Conservation (phyloP, 352 stramenopile species). For the Aphanomyces euteiches region DNA sequence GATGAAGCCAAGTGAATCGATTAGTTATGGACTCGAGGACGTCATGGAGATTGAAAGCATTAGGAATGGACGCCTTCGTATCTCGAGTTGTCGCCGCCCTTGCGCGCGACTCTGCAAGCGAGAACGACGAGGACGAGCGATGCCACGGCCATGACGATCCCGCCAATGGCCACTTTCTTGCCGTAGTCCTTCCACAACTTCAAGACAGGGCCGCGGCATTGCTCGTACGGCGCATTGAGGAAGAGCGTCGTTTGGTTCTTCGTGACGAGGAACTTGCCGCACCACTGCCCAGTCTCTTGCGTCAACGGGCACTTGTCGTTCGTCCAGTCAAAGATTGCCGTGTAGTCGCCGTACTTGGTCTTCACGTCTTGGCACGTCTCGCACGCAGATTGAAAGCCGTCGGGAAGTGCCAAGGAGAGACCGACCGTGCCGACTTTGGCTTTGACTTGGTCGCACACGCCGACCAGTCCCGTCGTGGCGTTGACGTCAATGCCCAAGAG, state of each 20-base stretch:
- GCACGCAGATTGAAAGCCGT: constrained; percentile 36
- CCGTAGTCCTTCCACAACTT: constrained; percentile 66
- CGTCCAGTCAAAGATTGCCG: constrained; percentile 60
- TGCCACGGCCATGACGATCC: constrained; percentile 52
- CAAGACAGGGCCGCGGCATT: constrained; percentile 61
- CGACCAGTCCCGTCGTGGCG: constrained; percentile 50
- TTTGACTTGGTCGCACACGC: constrained; percentile 50
- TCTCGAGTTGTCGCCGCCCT: constrained; percentile 37
- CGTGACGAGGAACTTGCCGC: constrained; percentile 48
- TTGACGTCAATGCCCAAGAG: constrained; percentile 49
- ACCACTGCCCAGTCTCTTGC: constrained; percentile 62
- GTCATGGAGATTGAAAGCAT: not conserved
- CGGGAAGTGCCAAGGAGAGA: not conserved
- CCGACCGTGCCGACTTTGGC: constrained; percentile 32
- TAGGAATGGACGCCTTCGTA: constrained; percentile 2
- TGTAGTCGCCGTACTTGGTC: constrained; percentile 60
- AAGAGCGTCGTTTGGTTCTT: constrained; percentile 12
- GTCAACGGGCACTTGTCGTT: constrained; percentile 51
- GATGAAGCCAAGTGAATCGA: no score
- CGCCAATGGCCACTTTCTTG: constrained; percentile 50
- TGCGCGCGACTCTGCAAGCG: constrained; percentile 43
- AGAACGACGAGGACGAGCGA: constrained; percentile 52
- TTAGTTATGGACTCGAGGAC: no score
- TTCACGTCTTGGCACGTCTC: constrained; percentile 49
- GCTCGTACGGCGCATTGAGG: constrained; percentile 50